Evolutionary conservation across 441 rosid genomes (phyloP), one percentile per base, ranked within the genome.

Genomic region (Sinapis alba): DNA sequence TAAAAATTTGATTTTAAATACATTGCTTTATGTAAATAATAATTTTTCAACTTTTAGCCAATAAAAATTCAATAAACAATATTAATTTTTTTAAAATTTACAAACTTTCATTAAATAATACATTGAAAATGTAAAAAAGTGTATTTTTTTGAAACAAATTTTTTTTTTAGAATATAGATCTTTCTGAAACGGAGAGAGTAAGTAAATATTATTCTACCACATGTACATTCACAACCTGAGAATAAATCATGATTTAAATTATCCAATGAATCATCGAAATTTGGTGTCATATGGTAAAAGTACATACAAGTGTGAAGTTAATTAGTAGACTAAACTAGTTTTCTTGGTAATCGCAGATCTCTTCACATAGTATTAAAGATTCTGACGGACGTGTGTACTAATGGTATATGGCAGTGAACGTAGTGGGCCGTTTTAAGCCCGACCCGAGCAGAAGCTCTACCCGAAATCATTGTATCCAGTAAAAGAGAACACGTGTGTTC

Each of bases 401-500:
- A 19, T 20, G 26, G 27, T 5, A n/a, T 36, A 6, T 58, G 19
- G 41, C 18, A 57, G 23, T 24, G 73, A 26, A 34, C 26, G 38
- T n/a, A n/a, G 36, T 59, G 72, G 76, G 34, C 41, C 7, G 16
- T 8, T 7, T 50, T 6, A 0, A 23, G 56, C 58, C 66, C 30
- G 53, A 57, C 68, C 73, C 62, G 78, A 5, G 11, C 32, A 7
- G 34, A 7, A 58, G 0, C 32, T 74, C 26, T 2, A 47, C 56
- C 66, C 60, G 34, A 54, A 54, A 3, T 12, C 8, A 54, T 57
- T 63, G 66, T 58, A 69, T 56, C 66, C 19, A 76, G 75, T 28
- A 21, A 45, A 19, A 13, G 62, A 43, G 12, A 27, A 77, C 73
- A 71, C 80, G 80, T 77, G 80, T 50, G 16, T 27, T 19, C 20